These are phyloP conservation scores for Calonectria ilicicola DNA, from an alignment of 2,329 filamentous ascomycete genomes.

Conservation along the genomic window DNA sequence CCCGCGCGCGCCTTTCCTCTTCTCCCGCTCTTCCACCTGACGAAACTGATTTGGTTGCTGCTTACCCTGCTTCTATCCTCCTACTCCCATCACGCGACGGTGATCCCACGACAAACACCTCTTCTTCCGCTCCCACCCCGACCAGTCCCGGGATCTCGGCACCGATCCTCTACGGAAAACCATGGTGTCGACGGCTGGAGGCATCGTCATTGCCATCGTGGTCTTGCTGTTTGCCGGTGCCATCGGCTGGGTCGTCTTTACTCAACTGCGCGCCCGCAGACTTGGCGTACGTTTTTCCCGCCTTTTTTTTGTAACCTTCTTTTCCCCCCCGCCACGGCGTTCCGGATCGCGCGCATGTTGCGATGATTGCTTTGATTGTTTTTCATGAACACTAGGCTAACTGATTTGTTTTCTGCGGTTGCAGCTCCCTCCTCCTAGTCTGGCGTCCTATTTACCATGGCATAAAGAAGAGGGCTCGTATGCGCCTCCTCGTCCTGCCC, in stretches of 20 bases:
- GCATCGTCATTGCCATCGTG: conserved; percentile 80
- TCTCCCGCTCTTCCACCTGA: neutral
- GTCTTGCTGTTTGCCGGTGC: conserved; percentile 69
- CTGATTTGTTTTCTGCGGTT: neutral
- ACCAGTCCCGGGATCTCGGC: neutral
- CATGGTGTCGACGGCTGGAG: conserved; percentile 71
- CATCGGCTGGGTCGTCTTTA: conserved; percentile 77
- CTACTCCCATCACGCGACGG: conserved; percentile 5
- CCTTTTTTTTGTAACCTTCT: neutral
- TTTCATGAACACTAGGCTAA: conserved; percentile 22
- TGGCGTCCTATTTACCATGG: conserved; percentile 80
- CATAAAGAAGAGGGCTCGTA: conserved; percentile 60
- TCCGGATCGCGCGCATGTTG: neutral
- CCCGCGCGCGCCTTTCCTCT: neutral
- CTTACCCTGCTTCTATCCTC: neutral
- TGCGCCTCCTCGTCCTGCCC: conserved; percentile 64
- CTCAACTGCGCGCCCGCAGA: conserved; percentile 77
- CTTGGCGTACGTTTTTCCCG: conserved; percentile 69
- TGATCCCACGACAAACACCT: neutral
- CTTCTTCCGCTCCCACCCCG: neutral
- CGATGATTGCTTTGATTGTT: neutral
- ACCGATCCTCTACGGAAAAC: conserved; percentile 29
- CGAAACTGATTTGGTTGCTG: neutral
- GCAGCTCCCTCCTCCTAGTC: conserved; percentile 76
- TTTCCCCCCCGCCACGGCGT: neutral